Evolutionary conservation across 306 rosid genomes (phyloP).

Genomic region (Medicago ruthenica): DNA sequence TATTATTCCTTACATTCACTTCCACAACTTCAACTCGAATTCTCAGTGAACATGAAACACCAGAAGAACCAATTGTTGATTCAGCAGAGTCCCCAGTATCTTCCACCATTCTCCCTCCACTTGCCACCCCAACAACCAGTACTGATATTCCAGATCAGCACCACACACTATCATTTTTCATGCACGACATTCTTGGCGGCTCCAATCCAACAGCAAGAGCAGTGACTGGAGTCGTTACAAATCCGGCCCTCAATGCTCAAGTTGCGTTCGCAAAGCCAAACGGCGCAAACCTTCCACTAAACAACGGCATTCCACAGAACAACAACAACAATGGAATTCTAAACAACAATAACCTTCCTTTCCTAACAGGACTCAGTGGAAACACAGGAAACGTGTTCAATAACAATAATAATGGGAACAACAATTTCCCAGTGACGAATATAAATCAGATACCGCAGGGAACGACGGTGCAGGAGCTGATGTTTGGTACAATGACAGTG

Average conservation of each 20-base stretch:
- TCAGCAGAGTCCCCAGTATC: conserved; percentile 38
- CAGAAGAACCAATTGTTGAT: conserved; percentile 35
- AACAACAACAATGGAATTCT: conserved; percentile 72
- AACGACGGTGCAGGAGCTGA: conserved; percentile 61
- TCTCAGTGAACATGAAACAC: conserved; percentile 44
- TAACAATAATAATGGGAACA: conserved; percentile 51
- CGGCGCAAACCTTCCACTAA: conserved; percentile 72
- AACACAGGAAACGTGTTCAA: conserved; percentile 54
- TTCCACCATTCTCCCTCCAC: conserved; percentile 44
- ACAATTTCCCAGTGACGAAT: conserved; percentile 55
- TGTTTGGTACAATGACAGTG: conserved; percentile 82
- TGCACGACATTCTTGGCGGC: conserved; percentile 89
- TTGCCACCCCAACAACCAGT: conserved; percentile 21
- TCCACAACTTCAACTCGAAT: conserved; percentile 47
- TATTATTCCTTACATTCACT: conserved; percentile 47
- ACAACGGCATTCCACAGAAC: conserved; percentile 64
- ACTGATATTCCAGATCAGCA: conserved; percentile 47
- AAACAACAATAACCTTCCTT: conserved; percentile 83
- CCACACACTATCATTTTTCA: conserved; percentile 59
- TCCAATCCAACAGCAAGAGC: conserved; percentile 80
- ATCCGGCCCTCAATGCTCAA: conserved; percentile 77
- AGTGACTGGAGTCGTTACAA: conserved; percentile 71
- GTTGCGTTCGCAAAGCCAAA: conserved; percentile 91
- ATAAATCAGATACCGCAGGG: conserved; percentile 64
- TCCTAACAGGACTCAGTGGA: conserved; percentile 84